Base-by-base conservation (phyloP, 495 filamentous ascomycete genomes). In the Pyrenopolyporus hunteri region DNA sequence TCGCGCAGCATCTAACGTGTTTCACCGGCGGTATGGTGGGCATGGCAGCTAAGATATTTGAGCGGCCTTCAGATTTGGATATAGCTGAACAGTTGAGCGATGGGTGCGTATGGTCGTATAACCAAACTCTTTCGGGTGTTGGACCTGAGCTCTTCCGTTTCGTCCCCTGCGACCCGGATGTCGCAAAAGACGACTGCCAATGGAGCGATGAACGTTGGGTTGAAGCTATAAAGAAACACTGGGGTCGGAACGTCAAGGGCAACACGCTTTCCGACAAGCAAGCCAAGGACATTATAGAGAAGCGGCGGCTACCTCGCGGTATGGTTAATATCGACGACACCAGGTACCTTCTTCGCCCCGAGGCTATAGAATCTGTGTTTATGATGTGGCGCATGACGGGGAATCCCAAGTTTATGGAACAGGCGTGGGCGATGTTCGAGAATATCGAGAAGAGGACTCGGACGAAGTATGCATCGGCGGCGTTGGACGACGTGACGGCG, bases 91-190 rank as follows among this genome's bases (percentile, higher is more conserved):
- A 90, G 65, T 76, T 97, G 13, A 90, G 90, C 0, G 88, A 93
- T 52, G 91, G 89, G 35, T 96, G 92, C 68, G 86, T 94, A n/a
- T 96, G 89, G 91, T 85, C 88, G 2, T 96, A 96, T 69, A 84
- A 88, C 55, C 74, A 80, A 20, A 90, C 87, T 3, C 47, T 53
- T 14, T 88, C 88, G 0, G 91, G 90, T 2, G 87, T 96, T 60
- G 90, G 89, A 76, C 92, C 92, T 1, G 92, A 96, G 70, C 72
- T 76, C 9, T 92, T 88, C 71, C 62, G 72, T 6, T 72, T 84
- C 5, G 69, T 88, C 9, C 78, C 80, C 4, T 94, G 90, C 66
- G 77, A 82, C 26, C 76, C 55, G 6, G 69, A 72, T 3, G 36
- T 26, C 35, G 52, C 64, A 9, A 63, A 60, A 23, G 69, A 72